Conservation (phyloP, 345 rosid species). For the Kernera saxatilis region DNA sequence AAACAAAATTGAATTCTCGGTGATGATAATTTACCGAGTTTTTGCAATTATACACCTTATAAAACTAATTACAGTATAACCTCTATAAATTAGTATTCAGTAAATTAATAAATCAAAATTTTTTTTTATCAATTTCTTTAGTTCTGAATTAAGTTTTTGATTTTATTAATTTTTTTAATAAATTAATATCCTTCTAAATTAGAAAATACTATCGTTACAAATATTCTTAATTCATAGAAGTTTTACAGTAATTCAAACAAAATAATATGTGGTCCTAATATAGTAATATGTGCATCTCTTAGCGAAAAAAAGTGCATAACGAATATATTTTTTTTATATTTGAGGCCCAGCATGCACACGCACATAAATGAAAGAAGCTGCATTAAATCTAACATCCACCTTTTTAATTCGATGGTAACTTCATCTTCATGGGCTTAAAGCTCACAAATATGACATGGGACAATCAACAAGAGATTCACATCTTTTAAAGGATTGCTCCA, state of each 20-base stretch:
- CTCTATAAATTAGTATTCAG: too few relatives aligned
- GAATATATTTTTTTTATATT: not conserved
- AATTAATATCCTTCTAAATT: too few relatives aligned
- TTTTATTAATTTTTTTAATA: too few relatives aligned
- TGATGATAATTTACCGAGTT: not conserved
- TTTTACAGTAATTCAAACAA: not conserved
- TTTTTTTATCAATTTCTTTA: too few relatives aligned
- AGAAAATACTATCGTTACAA: too few relatives aligned
- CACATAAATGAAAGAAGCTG: not conserved
- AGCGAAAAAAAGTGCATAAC: not conserved
- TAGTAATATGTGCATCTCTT: too few relatives aligned
- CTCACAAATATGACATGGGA: not conserved
- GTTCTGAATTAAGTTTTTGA: too few relatives aligned
- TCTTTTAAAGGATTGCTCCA: not conserved
- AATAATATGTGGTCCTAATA: too few relatives aligned
- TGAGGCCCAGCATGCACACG: not conserved
- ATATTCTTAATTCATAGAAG: too few relatives aligned
- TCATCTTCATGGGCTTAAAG: not conserved
- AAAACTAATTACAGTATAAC: not conserved
- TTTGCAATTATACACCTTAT: not conserved
- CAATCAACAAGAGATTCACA: not conserved
- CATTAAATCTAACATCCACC: not conserved
- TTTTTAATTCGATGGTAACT: not conserved
- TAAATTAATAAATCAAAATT: too few relatives aligned
- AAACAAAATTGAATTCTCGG: not conserved